phyloP scores from a whole-genome alignment of 306 rosid genomes.

The Begonia masoniana region DNA sequence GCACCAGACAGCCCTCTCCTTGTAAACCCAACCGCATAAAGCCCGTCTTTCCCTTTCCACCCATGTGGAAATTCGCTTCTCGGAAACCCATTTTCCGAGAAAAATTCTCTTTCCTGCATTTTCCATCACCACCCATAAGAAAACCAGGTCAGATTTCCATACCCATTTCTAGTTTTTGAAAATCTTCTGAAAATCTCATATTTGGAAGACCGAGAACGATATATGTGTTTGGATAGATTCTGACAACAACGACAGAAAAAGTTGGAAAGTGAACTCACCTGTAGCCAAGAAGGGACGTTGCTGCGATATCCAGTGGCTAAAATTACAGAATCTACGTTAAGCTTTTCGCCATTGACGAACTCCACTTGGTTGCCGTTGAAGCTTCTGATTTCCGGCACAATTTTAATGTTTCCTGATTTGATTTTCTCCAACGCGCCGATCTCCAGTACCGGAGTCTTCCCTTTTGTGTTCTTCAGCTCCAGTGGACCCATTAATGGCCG shows the following conservation, averaged over 20 bases:
- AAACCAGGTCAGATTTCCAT: conserved; percentile 12
- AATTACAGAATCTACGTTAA: conserved; percentile 49
- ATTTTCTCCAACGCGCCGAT: conserved; percentile 68
- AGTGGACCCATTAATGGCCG: conserved; percentile 71
- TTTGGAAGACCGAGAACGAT: too few relatives aligned
- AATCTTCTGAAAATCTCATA: too few relatives aligned
- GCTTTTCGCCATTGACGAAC: conserved; percentile 42
- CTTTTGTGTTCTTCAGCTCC: conserved; percentile 50
- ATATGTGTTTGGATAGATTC: too few relatives aligned
- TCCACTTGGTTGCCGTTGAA: conserved; percentile 33
- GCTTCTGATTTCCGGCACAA: conserved; percentile 64
- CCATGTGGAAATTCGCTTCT: conserved; percentile 66
- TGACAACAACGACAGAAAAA: background rate
- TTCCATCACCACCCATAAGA: conserved; percentile 8
- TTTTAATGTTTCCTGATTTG: conserved; percentile 69
- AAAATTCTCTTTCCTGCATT: conserved; percentile 68
- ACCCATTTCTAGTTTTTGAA: background rate
- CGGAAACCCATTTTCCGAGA: conserved; percentile 76
- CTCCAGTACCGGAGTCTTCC: conserved; percentile 92
- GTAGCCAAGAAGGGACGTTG: conserved; percentile 92
- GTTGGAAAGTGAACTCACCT: conserved; percentile 39
- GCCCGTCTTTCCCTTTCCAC: conserved; percentile 82
- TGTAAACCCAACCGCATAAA: conserved; percentile 91
- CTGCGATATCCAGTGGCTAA: conserved; percentile 91
- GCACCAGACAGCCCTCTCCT: conserved; percentile 87